Evolutionary conservation across 148 eudicot genomes (phyloP).

Genomic region (Mesembryanthemum crystallinum): DNA sequence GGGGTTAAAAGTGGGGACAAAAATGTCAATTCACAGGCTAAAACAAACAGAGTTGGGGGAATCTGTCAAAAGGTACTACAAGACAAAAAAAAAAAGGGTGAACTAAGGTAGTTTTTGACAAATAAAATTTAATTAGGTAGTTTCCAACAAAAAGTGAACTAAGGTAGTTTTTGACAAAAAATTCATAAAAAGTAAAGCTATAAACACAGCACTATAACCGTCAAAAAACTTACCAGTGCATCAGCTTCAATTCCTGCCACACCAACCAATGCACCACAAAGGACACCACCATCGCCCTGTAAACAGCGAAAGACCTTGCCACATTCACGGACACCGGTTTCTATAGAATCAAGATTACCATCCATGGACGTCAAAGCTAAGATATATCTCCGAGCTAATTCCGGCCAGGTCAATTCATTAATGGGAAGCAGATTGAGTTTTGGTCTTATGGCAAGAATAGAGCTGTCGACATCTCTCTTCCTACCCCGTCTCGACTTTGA

Average conservation of each 20-base stretch:
- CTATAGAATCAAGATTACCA: conserved; percentile 47
- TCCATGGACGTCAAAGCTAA: conserved; percentile 51
- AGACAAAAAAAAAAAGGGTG: no score
- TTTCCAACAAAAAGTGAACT: no score
- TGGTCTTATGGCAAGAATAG: conserved; percentile 39
- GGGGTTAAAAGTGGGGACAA: no score
- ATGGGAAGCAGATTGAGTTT: conserved; percentile 52
- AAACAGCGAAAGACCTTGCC: conserved; percentile 56
- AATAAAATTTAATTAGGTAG: no score
- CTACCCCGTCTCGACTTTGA: conserved; percentile 58
- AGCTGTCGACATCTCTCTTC: conserved; percentile 48
- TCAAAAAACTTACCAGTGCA: conserved; percentile 53
- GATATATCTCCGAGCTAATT: conserved; percentile 64
- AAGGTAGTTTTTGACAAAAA: no score
- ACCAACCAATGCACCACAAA: conserved; percentile 71
- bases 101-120: no score
- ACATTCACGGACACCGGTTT: conserved; percentile 42
- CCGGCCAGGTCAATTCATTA: conserved; percentile 75
- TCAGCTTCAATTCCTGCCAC: conserved; percentile 73
- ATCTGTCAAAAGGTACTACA: no score
- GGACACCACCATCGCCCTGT: conserved; percentile 73
- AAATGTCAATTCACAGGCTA: no score
- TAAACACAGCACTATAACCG: neutral
- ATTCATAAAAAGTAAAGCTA: no score
- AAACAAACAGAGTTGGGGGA: no score